Evolutionary conservation across 106 monocot species (phyloP), one percentile per base, ranked within the genome.

Genomic region (Agapanthus africanus): DNA sequence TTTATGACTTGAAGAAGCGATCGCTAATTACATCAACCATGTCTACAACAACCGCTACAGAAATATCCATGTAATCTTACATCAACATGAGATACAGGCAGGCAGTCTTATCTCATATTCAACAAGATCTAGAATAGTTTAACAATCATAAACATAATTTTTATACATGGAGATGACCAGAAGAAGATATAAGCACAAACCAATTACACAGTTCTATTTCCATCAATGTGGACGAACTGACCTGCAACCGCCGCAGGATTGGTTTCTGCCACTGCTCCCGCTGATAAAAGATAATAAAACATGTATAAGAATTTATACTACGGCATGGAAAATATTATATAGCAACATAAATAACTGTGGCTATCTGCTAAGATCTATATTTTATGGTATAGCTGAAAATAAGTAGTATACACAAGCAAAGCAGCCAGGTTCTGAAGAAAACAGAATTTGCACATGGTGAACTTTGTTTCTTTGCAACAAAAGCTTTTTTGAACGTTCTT

Each of bases 231-330:
- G 73, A 13, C 30, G 67, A 59, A 27, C 76, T 79, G 38, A 90
- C 97, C 92, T 99, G 97, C 80, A 99, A 85, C 6, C 77, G 84
- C 44, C 92, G 86, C 69, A 99, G 70, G 77, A 99, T 81, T 70
- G 97, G 97, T 70, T 99, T 99, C 71, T 99, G 89, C 92, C 89
- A 92, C 70, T 63, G 75, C 40, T 87, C 85, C 63, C 97, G 77
- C 97, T 99, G 86, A 82, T 54, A 86, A 84, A 63, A 72, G 31
- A 81, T 60, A 70, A 66, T n/a, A 69, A 66, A 57, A 7, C 28
- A 82, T 28, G 40, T 19, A 60, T 82, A 71, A 82, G 71, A 69
- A 70, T 27, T 49, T 7, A 51, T 40, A 39, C 52, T 41, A 68
- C 27, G 52, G 44, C n/a, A 54, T n/a, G n/a, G 18, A 63, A 62